Percentiles rank a stretch among this genome's conserved stretches.
These are phyloP conservation scores for Hyaloscypha bicolor DNA, from an alignment of 495 filamentous ascomycete genomes.

Conservation along the genomic window DNA sequence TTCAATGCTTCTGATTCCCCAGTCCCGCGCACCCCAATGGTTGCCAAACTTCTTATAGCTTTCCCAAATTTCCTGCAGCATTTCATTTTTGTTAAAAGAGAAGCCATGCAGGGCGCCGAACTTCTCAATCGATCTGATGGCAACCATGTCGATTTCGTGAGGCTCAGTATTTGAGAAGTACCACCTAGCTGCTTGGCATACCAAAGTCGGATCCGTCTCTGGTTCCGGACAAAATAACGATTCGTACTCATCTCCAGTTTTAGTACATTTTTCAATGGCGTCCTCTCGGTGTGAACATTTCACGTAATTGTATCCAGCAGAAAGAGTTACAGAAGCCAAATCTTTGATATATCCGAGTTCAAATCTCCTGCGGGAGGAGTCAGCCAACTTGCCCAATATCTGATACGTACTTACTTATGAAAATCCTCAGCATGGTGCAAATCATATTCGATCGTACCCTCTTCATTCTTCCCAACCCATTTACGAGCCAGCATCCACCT, in stretches of 20 bases:
- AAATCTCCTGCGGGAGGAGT: neutral
- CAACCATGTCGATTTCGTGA: neutral
- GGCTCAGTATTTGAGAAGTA: neutral
- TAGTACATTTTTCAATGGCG: constrained; percentile 4
- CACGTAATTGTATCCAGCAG: constrained; percentile 7
- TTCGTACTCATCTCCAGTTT: neutral
- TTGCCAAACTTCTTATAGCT: neutral
- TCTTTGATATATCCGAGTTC: neutral
- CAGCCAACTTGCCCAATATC: neutral
- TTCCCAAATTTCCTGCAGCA: neutral
- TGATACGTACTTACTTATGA: neutral
- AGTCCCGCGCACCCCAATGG: neutral
- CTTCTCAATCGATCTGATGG: neutral
- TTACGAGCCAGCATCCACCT: neutral
- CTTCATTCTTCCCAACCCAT: neutral
- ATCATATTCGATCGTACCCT: neutral
- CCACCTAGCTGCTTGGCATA: constrained; percentile 5
- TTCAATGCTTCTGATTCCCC: neutral
- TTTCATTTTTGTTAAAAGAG: neutral
- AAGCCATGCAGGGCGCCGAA: neutral
- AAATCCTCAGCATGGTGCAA: neutral
- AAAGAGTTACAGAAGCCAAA: neutral
- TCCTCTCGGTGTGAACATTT: constrained; percentile 6
- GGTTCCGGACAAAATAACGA: neutral
- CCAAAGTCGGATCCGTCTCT: constrained; percentile 4